Evolutionary conservation across 1,139 yeast species (phyloP), one percentile per base, ranked within the genome.

Genomic region (Blastobotrys persicus): DNA sequence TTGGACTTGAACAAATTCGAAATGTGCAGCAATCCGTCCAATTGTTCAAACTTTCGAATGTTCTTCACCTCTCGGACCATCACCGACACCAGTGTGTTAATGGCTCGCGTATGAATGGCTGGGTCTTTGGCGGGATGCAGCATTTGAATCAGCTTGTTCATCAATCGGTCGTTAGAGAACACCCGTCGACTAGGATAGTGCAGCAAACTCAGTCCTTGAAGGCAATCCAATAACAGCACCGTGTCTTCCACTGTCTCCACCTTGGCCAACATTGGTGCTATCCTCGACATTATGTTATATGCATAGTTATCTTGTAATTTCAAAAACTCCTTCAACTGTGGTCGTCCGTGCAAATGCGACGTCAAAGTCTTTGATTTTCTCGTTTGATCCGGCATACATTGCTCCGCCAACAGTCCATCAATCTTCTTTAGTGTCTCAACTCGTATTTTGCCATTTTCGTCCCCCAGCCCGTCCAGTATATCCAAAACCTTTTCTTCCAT

Each of bases 201-300:
- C 6, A 85, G 52, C 46, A 85, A 67, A 19, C 85, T 69, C 7
- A 80, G 64, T 0, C 92, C 94, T 57, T 83, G 88, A 4, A 84
- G 64, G 1, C 78, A 66, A 39, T 75, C 73, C 51, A 81, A 64
- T 3, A 69, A 57, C 2, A 68, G 53, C 3, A 59, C 48, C 5
- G 61, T 52, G 28, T 57, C 42, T 23, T 53, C 58, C 3, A 33
- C 42, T 17, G 46, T 43, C 11, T 40, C 45, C 20, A 55, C 45
- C 38, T 54, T 55, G 37, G 55, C 55, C 11, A 68, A 54, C 31
- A 62, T 55, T 13, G 58, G 60, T 4, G 75, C 58, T 46, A 80
- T 59, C 33, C 71, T 65, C 13, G 67, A 59, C 0, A 75, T 72
- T 4, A 82, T 50, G 54, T 83, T 83, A 59, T 66, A 76, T 50